Evolutionary conservation across 164 flowering plant genomes (phyloP).

Genomic region (Dillenia turbinata): DNA sequence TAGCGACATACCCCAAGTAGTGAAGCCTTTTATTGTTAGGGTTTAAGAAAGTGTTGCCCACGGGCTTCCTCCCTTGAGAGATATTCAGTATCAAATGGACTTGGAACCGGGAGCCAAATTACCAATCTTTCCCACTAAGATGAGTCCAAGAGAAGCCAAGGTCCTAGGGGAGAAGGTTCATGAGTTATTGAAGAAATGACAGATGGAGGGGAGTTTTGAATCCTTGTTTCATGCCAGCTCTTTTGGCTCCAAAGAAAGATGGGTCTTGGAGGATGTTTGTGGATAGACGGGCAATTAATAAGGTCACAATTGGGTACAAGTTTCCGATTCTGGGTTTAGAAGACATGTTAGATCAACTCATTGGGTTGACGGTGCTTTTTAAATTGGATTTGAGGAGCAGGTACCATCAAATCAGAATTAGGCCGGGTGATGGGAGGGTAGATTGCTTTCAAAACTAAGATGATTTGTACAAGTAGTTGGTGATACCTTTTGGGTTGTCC

Average conservation of each 20-base stretch:
- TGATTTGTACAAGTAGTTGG: background rate
- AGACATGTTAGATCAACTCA: background rate
- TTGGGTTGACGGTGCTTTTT: background rate
- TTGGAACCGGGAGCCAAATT: background rate
- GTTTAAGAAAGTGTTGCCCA: background rate
- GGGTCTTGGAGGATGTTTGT: background rate
- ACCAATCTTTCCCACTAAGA: background rate
- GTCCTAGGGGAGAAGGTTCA: background rate
- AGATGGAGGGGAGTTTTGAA: background rate
- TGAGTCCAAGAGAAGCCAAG: background rate
- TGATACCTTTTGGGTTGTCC: conserved; percentile 2
- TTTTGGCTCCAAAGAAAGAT: background rate
- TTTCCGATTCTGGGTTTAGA: background rate
- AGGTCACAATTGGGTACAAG: background rate
- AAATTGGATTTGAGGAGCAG: conserved; percentile 1
- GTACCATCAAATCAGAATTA: background rate
- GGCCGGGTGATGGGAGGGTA: background rate
- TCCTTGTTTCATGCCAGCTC: background rate
- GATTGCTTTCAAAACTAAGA: background rate
- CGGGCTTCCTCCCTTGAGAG: background rate
- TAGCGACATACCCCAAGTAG: no score
- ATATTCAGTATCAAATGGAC: background rate
- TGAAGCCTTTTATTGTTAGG: no score
- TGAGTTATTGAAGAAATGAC: no score
- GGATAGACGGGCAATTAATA: background rate